Conservation (phyloP, 495 filamentous ascomycete genomes). For the Penicillium pulvis region DNA sequence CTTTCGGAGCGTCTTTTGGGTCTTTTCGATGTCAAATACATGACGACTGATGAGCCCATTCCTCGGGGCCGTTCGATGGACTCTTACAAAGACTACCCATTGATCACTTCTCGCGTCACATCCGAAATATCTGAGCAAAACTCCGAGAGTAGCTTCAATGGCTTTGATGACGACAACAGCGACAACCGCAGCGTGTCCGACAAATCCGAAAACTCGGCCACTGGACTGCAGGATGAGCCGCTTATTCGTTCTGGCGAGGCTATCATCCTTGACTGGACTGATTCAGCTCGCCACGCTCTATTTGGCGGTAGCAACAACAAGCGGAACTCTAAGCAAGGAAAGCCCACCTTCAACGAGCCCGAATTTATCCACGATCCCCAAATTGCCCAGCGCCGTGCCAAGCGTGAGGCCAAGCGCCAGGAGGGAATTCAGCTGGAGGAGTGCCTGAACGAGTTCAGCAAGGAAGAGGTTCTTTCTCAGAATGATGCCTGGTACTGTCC, state of each 20-base stretch:
- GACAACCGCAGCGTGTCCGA: slow-evolving; percentile 19
- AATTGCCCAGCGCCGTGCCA: slow-evolving; percentile 59
- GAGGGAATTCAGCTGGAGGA: slow-evolving; percentile 82
- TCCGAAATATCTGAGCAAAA: slow-evolving; percentile 13
- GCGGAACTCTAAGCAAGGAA: slow-evolving; percentile 50
- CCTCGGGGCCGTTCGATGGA: slow-evolving; percentile 64
- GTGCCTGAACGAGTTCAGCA: slow-evolving; percentile 91
- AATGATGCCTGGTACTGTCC: slow-evolving; percentile 97
- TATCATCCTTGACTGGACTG: slow-evolving; percentile 81
- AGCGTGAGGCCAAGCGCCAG: slow-evolving; percentile 63
- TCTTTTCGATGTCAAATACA: slow-evolving; percentile 62
- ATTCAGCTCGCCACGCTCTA: slow-evolving; percentile 63
- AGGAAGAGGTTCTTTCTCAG: slow-evolving; percentile 85
- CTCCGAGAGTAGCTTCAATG: slow-evolving; percentile 10
- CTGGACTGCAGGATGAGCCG: slow-evolving; percentile 36
- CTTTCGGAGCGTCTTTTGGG: slow-evolving; percentile 60
- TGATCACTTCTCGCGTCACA: slow-evolving; percentile 54
- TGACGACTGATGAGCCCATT: slow-evolving; percentile 49
- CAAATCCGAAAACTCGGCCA: slow-evolving; percentile 12
- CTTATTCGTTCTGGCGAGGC: slow-evolving; percentile 77
- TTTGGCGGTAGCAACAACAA: slow-evolving; percentile 58
- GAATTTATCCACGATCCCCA: slow-evolving; percentile 65
- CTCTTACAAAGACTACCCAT: slow-evolving; percentile 56
- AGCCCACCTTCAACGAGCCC: slow-evolving; percentile 53
- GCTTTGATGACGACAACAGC: slow-evolving; percentile 20